A percentile compares a stretch with the other conserved stretches of the same genome.
Conservation (phyloP, 2,329 filamentous ascomycete genomes). For the Talaromyces sp. region DNA sequence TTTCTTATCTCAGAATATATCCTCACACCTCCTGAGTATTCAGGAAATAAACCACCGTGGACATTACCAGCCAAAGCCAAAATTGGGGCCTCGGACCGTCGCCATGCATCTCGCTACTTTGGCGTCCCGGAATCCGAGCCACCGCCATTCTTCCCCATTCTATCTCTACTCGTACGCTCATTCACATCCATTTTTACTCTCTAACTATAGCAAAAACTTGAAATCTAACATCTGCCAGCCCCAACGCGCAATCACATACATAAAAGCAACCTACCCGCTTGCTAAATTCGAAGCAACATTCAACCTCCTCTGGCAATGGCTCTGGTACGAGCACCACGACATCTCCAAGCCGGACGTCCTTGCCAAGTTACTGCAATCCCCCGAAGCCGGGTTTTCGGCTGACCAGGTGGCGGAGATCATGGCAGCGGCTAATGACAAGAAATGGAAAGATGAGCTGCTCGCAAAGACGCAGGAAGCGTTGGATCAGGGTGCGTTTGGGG, state of each 20-base stretch:
- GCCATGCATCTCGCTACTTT: conserved; percentile 49
- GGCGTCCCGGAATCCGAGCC: conserved; percentile 36
- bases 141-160: conserved; percentile 49
- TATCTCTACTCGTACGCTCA: conserved; percentile 43
- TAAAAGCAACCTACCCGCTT: conserved; percentile 53
- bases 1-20: neutral
- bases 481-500: conserved; percentile 65
- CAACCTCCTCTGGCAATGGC: conserved; percentile 50
- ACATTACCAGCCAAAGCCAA: conserved; percentile 59
- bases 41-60: conserved; percentile 73
- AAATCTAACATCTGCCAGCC: conserved; percentile 38
- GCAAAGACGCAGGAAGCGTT: conserved; percentile 56
- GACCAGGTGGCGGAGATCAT: conserved; percentile 50
- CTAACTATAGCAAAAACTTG: too few relatives aligned
- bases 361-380: conserved; percentile 29
- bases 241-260: conserved; percentile 60
- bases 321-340: conserved; percentile 59
- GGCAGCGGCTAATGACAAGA: conserved; percentile 44
- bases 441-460: conserved; percentile 51
- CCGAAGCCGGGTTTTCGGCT: conserved; percentile 38
- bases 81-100: conserved; percentile 49
- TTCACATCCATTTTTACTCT: conserved; percentile 10
- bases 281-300: conserved; percentile 50
- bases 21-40: neutral
- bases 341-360: conserved; percentile 55